Conservation (phyloP, 129 eudicot species). For the Smallanthus sonchifolius region DNA sequence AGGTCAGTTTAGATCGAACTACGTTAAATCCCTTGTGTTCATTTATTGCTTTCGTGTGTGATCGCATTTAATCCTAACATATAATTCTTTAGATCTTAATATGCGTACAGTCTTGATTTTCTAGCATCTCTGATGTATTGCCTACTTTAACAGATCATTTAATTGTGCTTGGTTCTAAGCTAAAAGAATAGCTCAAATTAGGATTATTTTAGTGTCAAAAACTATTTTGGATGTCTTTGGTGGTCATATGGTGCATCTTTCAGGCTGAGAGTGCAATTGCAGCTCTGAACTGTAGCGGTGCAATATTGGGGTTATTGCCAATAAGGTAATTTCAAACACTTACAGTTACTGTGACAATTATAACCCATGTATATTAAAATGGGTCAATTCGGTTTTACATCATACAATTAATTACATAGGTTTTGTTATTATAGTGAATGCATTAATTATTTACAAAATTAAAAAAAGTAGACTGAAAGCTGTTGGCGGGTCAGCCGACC, state of each 20-base stretch:
- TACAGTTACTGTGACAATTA: neutral
- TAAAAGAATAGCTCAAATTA: neutral
- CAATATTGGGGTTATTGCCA: conserved; percentile 70
- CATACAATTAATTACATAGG: neutral
- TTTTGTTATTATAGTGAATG: neutral
- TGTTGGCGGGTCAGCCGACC: neutral
- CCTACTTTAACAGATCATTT: neutral
- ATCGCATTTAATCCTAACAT: too few species aligned
- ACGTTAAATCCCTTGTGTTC: too few species aligned
- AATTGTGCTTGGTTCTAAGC: neutral
- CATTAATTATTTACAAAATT: neutral
- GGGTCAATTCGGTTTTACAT: neutral
- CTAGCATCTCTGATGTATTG: neutral
- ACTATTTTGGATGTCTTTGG: neutral
- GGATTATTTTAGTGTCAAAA: neutral
- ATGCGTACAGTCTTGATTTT: neutral
- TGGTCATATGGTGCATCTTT: conserved; percentile 9
- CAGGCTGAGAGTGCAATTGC: conserved; percentile 95
- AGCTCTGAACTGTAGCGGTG: conserved; percentile 88
- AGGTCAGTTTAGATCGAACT: too few species aligned
- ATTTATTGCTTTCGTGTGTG: too few species aligned
- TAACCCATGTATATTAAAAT: neutral
- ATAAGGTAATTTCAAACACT: conserved; percentile 39
- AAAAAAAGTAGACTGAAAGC: neutral
- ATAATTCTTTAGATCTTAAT: too few species aligned